These are phyloP conservation scores for Xenoacremonium recifei DNA, from an alignment of 2,329 filamentous ascomycete genomes.

Conservation along the genomic window DNA sequence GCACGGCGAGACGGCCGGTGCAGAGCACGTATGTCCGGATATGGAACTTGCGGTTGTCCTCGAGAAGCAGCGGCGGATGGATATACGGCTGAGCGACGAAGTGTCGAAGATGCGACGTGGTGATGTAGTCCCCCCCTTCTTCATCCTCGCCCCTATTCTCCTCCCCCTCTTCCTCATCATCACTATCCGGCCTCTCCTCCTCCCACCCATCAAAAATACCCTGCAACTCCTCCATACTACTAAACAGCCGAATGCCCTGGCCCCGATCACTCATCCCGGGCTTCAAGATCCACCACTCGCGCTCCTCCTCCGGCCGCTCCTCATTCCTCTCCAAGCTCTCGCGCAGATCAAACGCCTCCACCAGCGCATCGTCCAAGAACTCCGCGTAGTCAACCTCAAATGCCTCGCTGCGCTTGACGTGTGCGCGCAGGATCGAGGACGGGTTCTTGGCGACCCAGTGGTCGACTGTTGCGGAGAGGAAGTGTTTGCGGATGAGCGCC, in stretches of 20 bases:
- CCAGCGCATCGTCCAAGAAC: constrained; percentile 88
- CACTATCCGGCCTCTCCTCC: constrained; percentile 61
- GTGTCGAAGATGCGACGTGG: constrained; percentile 88
- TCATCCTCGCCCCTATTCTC: constrained; percentile 29
- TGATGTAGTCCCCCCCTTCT: constrained; percentile 56
- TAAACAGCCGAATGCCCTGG: constrained; percentile 89
- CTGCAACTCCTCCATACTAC: constrained; percentile 78
- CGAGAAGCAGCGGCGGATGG: constrained; percentile 69
- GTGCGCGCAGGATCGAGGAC: constrained; percentile 61
- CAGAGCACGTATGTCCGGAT: constrained; percentile 89
- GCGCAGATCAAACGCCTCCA: constrained; percentile 85
- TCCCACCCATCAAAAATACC: constrained; percentile 93
- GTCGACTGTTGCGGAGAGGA: constrained; percentile 77
- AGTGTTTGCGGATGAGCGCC: constrained; percentile 94
- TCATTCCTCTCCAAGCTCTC: constrained; percentile 73
- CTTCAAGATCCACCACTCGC: constrained; percentile 97
- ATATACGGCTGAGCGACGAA: constrained; percentile 97
- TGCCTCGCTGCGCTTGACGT: constrained; percentile 76
- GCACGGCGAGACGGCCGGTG: constrained; percentile 73
- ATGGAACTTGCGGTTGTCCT: constrained; percentile 83
- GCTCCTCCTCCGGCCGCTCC: constrained; percentile 31
- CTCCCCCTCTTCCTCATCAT: constrained; percentile 56
- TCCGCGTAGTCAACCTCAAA: constrained; percentile 97
- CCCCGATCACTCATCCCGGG: constrained; percentile 96
- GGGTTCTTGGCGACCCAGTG: constrained; percentile 88